These are phyloP conservation scores for Acacia concinna DNA, from an alignment of 331 rosid species.

Conservation along the genomic window DNA sequence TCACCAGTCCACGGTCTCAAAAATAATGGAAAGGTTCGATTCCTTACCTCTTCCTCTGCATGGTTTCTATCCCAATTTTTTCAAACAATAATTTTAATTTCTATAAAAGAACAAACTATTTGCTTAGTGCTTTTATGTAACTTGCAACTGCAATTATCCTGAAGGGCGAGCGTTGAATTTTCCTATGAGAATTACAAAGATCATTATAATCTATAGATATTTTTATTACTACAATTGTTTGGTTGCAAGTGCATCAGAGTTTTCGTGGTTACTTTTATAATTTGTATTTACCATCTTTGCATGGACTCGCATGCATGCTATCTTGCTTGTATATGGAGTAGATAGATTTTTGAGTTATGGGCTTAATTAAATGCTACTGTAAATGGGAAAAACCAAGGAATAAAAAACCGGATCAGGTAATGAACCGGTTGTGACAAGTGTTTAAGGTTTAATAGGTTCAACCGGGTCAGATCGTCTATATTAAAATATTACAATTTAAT, in stretches of 20 bases:
- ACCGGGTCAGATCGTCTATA: too few relatives aligned
- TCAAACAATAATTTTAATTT: background rate
- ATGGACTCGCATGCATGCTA: background rate
- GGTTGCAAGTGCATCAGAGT: background rate
- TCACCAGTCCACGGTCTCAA: slow-evolving; percentile 37
- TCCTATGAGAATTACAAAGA: background rate
- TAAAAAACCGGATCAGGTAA: too few relatives aligned
- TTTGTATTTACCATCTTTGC: background rate
- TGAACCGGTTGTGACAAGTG: too few relatives aligned
- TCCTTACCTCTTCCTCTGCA: slow-evolving; percentile 24
- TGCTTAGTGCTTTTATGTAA: slow-evolving; percentile 12
- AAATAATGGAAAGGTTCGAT: slow-evolving; percentile 69
- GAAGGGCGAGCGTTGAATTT: background rate
- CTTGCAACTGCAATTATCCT: slow-evolving; percentile 19
- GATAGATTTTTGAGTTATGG: background rate
- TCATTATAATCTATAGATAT: background rate
- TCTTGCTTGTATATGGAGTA: background rate
- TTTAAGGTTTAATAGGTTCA: too few relatives aligned
- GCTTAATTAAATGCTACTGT: background rate
- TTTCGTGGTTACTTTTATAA: background rate
- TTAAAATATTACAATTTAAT: too few relatives aligned
- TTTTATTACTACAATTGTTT: background rate
- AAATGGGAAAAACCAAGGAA: background rate
- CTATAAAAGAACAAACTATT: slow-evolving; percentile 1
- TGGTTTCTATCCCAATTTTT: background rate